Evolutionary conservation across 1,284 basidiomycete genomes (phyloP), one percentile per base, ranked within the genome.

Genomic region (Phellopilus nigrolimitatus): DNA sequence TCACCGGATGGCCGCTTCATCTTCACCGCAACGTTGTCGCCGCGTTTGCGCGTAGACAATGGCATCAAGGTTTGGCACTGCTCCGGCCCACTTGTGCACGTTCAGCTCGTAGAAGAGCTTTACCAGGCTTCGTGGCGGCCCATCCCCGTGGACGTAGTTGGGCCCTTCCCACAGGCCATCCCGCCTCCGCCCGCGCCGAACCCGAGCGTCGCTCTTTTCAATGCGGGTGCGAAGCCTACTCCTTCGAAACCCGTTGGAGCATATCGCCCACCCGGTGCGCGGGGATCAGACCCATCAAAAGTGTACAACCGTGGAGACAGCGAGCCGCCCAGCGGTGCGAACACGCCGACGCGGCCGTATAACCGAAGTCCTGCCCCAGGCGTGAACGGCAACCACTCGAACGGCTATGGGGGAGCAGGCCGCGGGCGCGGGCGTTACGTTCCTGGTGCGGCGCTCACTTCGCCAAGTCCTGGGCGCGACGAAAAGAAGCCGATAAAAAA

Each of bases 31-130:
- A 98, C 93, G 0, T 79, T 98, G 25, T 94, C 90, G 13, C 95
- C 97, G 1, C 82, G 97, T 27, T 71, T 99, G 49, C 84, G 97
- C 34, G 97, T 99, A 48, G 95, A 99, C 71, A 98, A 98, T 62
- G 93, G 95, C 1, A 84, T 98, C 67, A 94, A 93, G 70, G 78
- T 99, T 55, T 98, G 90, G 89, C 94, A 97, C 68, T 94, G 90
- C 67, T 81, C 84, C 0, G 95, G 95, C 7, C 75, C 84, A 4
- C 79, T 99, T 19, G 67, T 97, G 28, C 91, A 95, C 57, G 70
- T 87, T 7, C 86, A 94, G 61, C 63, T 72, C 48, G 70, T 82
- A 47, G 89, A 95, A 13, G 91, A 95, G 64, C 75, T 94, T n/a
- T 95, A 95, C 67, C 90, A 93, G 66, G 77, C 82, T 1, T 75